Evolutionary conservation across 1,139 yeast species (phyloP).

Genomic region (Yamadazyma songkhlaensis): DNA sequence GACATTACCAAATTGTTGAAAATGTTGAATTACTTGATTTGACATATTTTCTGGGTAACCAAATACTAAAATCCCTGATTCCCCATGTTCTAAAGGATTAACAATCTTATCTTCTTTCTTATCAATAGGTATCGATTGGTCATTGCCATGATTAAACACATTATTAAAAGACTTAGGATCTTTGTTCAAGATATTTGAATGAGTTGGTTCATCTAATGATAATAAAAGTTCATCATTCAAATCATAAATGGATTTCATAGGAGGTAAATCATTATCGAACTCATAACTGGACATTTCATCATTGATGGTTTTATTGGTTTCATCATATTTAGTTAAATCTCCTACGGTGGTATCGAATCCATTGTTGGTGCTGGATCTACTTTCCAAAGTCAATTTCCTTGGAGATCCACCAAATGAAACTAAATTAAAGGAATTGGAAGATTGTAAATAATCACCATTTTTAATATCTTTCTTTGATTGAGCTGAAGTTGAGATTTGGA

Average conservation of each 20-base stretch:
- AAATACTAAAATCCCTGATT: slow-evolving; percentile 75
- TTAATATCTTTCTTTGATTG: slow-evolving; percentile 18
- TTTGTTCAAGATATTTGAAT: slow-evolving; percentile 37
- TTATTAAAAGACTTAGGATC: slow-evolving; percentile 48
- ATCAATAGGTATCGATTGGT: neutral
- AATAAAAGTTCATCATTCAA: slow-evolving; percentile 42
- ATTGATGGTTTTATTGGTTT: slow-evolving; percentile 27
- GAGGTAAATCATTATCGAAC: slow-evolving; percentile 51
- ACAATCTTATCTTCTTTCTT: slow-evolving; percentile 8
- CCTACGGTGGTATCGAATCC: slow-evolving; percentile 21
- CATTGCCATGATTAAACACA: slow-evolving; percentile 37
- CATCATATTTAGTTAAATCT: slow-evolving; percentile 29
- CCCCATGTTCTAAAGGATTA: slow-evolving; percentile 32
- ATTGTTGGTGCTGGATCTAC: slow-evolving; percentile 16
- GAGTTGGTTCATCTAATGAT: slow-evolving; percentile 28
- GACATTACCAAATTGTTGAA: slow-evolving; percentile 76
- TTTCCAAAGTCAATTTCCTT: slow-evolving; percentile 18
- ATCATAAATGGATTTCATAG: slow-evolving; percentile 57
- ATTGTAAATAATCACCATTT: slow-evolving; percentile 11
- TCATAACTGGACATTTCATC: slow-evolving; percentile 28
- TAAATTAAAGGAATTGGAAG: slow-evolving; percentile 31
- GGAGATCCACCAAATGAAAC: slow-evolving; percentile 40
- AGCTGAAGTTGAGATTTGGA: slow-evolving; percentile 30
- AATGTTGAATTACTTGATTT: slow-evolving; percentile 65
- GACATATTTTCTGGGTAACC: slow-evolving; percentile 84